Percentiles rank a stretch among this genome's conserved stretches.
Evolutionary conservation across 768 basidiomycete species (phyloP).

Genomic region (Dictyophora rubrovolvata): DNA sequence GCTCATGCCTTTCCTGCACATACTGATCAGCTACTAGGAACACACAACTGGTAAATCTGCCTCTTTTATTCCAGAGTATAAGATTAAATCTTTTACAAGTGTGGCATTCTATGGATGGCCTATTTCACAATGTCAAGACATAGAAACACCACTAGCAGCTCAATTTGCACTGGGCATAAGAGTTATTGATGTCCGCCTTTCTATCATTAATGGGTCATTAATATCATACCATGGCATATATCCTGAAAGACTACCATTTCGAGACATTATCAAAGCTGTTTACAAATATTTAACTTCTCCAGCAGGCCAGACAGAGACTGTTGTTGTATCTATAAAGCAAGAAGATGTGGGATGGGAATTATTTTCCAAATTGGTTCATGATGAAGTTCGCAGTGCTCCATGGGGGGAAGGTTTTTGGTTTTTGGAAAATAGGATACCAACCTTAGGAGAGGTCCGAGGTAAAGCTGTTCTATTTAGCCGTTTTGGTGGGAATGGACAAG

Average conservation of each 20-base stretch:
- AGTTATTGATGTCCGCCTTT: constrained; percentile 71
- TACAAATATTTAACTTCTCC: constrained; percentile 54
- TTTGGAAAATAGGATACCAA: constrained; percentile 70
- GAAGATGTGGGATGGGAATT: constrained; percentile 48
- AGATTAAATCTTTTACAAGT: constrained; percentile 24
- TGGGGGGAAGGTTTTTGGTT: constrained; percentile 61
- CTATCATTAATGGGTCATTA: constrained; percentile 51
- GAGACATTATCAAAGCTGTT: constrained; percentile 50
- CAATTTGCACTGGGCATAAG: constrained; percentile 77
- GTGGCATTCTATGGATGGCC: constrained; percentile 84
- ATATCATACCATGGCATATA: constrained; percentile 74
- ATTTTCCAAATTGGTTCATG: constrained; percentile 58
- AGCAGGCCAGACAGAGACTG: constrained; percentile 51
- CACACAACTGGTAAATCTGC: constrained; percentile 53
- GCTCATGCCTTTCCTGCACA: constrained; percentile 9
- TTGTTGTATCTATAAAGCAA: constrained; percentile 85
- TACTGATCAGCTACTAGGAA: constrained; percentile 29
- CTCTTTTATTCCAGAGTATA: constrained; percentile 11
- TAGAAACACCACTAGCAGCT: constrained; percentile 43
- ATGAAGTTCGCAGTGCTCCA: constrained; percentile 49
- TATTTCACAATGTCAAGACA: constrained; percentile 77
- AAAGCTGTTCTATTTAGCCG: constrained; percentile 79
- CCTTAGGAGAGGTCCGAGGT: constrained; percentile 75
- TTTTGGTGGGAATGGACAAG: constrained; percentile 60
- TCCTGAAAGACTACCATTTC: constrained; percentile 61